Conservation (phyloP, 495 filamentous ascomycete genomes). For the Penicillium canariense region DNA sequence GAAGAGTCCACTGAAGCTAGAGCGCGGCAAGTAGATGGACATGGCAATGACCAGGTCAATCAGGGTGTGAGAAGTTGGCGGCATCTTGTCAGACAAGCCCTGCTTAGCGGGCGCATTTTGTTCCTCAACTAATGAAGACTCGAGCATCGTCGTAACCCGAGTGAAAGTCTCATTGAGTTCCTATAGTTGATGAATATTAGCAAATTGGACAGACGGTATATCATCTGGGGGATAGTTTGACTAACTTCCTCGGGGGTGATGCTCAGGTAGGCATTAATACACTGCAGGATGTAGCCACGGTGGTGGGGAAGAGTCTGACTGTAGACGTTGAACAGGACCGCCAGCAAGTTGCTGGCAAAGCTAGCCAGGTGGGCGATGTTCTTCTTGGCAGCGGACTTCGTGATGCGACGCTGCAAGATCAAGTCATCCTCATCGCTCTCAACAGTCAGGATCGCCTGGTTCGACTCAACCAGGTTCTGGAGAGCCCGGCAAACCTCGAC, state of each 20-base stretch:
- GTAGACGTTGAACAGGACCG: constrained; percentile 97
- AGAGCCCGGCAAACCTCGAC: constrained; percentile 82
- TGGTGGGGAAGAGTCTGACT: constrained; percentile 91
- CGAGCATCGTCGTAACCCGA: constrained; percentile 80
- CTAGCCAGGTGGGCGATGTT: constrained; percentile 74
- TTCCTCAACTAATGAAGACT: constrained; percentile 58
- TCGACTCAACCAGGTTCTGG: constrained; percentile 85
- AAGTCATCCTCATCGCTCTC: constrained; percentile 64
- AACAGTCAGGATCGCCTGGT: constrained; percentile 67
- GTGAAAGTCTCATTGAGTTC: constrained; percentile 85
- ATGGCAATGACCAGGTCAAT: constrained; percentile 96
- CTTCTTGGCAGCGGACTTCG: constrained; percentile 67
- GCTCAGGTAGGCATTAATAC: constrained; percentile 90
- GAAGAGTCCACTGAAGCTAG: constrained; percentile 79
- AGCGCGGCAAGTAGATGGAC: constrained; percentile 83
- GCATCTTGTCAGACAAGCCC: constrained; percentile 67
- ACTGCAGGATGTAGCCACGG: constrained; percentile 82
- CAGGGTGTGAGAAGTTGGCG: constrained; percentile 89
- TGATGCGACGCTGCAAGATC: constrained; percentile 67
- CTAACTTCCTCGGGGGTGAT: constrained; percentile 68
- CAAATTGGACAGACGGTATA: not conserved
- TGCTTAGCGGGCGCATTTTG: constrained; percentile 60
- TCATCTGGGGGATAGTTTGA: not conserved
- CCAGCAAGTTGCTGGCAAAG: constrained; percentile 83
- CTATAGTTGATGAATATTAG: constrained; percentile 24